phyloP scores from a whole-genome alignment of 2,329 filamentous ascomycete species.

The Venturia pyrina region DNA sequence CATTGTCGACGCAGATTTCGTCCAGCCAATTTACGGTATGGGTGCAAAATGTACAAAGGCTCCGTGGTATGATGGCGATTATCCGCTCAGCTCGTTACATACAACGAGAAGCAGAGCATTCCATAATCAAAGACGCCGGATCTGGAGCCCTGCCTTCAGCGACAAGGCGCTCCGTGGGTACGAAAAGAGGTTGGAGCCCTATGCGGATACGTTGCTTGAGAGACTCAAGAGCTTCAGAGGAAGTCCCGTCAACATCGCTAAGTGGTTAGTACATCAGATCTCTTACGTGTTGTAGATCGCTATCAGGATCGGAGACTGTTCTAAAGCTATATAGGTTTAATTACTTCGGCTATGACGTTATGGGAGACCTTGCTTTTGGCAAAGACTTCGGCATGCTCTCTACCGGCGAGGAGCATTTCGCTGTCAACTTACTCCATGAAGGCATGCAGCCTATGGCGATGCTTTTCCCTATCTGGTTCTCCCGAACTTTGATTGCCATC shows the following conservation, averaged over 20 bases:
- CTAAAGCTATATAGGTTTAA: conserved; percentile 15
- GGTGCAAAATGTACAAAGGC: conserved; percentile 30
- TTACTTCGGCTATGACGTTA: conserved; percentile 16
- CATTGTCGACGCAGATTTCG: conserved; percentile 30
- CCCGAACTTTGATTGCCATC: conserved; percentile 22
- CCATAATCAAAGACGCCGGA: conserved; percentile 37
- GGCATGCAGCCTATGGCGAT: conserved; percentile 20
- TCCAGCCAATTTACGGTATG: conserved; percentile 33
- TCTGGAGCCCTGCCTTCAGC: conserved; percentile 37
- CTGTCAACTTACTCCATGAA: conserved; percentile 30
- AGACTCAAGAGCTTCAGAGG: conserved; percentile 18
- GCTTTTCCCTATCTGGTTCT: conserved; percentile 24
- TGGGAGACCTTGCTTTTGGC: conserved; percentile 21
- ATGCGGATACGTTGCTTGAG: conserved; percentile 26
- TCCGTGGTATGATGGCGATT: conserved; percentile 24
- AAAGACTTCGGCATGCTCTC: conserved; percentile 29
- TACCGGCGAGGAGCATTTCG: conserved; percentile 29
- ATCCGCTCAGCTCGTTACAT: conserved; percentile 28
- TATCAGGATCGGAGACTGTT: too few relatives aligned
- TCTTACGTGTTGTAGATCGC: too few relatives aligned
- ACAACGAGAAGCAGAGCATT: conserved; percentile 32
- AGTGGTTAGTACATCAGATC: too few relatives aligned
- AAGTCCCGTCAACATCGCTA: conserved; percentile 31
- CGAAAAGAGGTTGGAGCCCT: conserved; percentile 26
- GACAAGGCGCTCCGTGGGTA: conserved; percentile 34